These are phyloP conservation scores for Butyriboletus loyo DNA, from an alignment of 768 basidiomycete species.

Conservation along the genomic window DNA sequence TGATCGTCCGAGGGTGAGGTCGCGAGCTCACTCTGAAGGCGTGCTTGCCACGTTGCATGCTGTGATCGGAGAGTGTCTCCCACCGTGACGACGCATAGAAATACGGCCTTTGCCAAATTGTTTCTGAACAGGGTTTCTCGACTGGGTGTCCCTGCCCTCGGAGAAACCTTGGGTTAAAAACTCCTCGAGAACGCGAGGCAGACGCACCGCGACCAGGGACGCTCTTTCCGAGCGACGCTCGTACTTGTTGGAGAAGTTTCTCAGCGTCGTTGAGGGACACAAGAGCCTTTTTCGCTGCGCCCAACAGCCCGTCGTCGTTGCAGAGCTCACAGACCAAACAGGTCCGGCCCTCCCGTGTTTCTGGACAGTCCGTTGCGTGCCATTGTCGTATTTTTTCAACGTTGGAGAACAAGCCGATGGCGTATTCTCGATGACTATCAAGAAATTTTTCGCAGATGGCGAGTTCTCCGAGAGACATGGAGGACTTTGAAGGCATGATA, in stretches of 20 bases:
- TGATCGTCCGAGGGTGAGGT: background rate
- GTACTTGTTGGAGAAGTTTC: slow-evolving; percentile 3
- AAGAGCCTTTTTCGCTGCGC: slow-evolving; percentile 2
- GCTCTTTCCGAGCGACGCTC: slow-evolving; percentile 3
- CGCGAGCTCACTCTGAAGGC: slow-evolving; percentile 7
- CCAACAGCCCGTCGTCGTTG: slow-evolving; percentile 6
- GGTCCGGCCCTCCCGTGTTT: background rate
- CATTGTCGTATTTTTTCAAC: slow-evolving; percentile 1
- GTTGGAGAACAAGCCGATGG: slow-evolving; percentile 8
- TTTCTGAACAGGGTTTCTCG: slow-evolving; percentile 5
- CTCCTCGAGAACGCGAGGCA: background rate
- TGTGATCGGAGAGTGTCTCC: slow-evolving; percentile 16
- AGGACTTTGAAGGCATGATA: slow-evolving; percentile 1
- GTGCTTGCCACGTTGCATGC: slow-evolving; percentile 12
- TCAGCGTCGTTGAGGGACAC: slow-evolving; percentile 1
- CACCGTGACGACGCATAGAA: slow-evolving; percentile 5
- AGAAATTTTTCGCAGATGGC: slow-evolving; percentile 14
- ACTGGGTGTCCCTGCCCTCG: background rate
- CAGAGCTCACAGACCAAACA: slow-evolving; percentile 15
- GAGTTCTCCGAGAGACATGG: slow-evolving; percentile 16
- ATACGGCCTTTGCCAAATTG: slow-evolving; percentile 3
- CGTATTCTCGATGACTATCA: slow-evolving; percentile 5
- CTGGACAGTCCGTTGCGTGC: slow-evolving; percentile 2
- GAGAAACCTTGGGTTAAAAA: background rate
- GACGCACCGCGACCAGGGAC: background rate